phyloP scores from a whole-genome alignment of 2,329 filamentous ascomycete genomes.

The Exophiala aquamarina region DNA sequence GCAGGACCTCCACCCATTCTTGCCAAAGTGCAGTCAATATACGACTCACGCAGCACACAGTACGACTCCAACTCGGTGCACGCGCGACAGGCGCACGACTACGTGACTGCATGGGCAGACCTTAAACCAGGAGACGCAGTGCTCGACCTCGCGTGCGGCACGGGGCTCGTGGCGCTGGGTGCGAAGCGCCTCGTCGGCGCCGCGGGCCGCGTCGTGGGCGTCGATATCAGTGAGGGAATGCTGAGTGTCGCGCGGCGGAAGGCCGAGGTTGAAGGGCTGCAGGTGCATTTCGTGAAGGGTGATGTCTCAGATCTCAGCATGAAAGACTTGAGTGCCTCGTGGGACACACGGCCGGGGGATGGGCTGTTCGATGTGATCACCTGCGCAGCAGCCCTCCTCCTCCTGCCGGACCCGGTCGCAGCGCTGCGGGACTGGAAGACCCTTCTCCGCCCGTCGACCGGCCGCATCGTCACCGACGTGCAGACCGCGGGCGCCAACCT shows the following conservation, averaged over 20 bases:
- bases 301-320: conserved; percentile 12
- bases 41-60: conserved; percentile 16
- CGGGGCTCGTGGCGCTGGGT: conserved; percentile 43
- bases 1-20: no score
- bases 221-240: conserved; percentile 45
- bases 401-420: conserved; percentile 13
- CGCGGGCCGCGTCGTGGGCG: conserved; percentile 38
- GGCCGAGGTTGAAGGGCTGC: conserved; percentile 5
- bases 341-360: no score
- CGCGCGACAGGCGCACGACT: conserved; percentile 14
- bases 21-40: conserved; percentile 14
- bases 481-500: conserved; percentile 19
- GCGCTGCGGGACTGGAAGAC: conserved; percentile 17
- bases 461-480: conserved; percentile 21
- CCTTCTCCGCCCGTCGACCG: conserved; percentile 9
- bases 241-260: conserved; percentile 34
- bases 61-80: conserved; percentile 19
- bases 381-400: conserved; percentile 19
- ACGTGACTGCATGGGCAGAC: conserved; percentile 12
- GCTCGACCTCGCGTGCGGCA: conserved; percentile 48
- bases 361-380: conserved; percentile 21
- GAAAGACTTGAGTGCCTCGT: conserved; percentile 1
- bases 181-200: conserved; percentile 39
- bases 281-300: conserved; percentile 12
- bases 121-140: conserved; percentile 37